Evolutionary conservation across 2,329 filamentous ascomycete genomes (phyloP), one percentile per base, ranked within the genome.

Genomic region (Sphaceloma murrayae): DNA sequence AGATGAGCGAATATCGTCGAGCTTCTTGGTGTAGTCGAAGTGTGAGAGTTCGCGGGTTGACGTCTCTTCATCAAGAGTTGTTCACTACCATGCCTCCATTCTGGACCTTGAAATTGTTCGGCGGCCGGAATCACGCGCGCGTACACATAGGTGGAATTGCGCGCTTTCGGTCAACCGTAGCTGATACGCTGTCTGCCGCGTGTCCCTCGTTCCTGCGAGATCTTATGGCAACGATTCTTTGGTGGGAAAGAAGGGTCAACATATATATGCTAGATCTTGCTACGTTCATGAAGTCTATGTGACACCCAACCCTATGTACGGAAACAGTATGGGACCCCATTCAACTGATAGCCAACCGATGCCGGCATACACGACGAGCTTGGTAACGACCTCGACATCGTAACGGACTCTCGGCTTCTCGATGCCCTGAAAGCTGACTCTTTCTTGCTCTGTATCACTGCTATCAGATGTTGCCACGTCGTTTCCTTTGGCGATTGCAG

Each of bases 351-450:
- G 68, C 78, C 80, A 87, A 42, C 73, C 86, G 61, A 94, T 94
- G 34, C 85, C 91, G 48, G 82, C 75, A 67, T 98, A 98, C 17
- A 98, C 86, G 55, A 98, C 83, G 49, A 98, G 65, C 66, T 95
- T 96, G 4, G 91, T 96, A 27, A 98, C 83, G 29, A 98, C 89
- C 63, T 98, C 91, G n/a, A 96, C 89, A 64, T 98, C 91, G 58
- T 96, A 98, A 54, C 88, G 74, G 48, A 95, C 88, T 53, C 91
- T 78, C 38, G 91, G 87, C 64, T 82, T 85, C 51, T 87, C 80
- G 45, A 96, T 71, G 58, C 74, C 78, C 33, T 80, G 82, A 62
- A 96, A 95, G 61, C 96, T 80, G 59, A 93, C 83, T 53, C 61
- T 64, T 18, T 62, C 63, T 30, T 61, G 53, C 32, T 53, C 54